These are phyloP conservation scores for Echites panduratus DNA, from an alignment of 257 asterid genomes.

Conservation along the genomic window DNA sequence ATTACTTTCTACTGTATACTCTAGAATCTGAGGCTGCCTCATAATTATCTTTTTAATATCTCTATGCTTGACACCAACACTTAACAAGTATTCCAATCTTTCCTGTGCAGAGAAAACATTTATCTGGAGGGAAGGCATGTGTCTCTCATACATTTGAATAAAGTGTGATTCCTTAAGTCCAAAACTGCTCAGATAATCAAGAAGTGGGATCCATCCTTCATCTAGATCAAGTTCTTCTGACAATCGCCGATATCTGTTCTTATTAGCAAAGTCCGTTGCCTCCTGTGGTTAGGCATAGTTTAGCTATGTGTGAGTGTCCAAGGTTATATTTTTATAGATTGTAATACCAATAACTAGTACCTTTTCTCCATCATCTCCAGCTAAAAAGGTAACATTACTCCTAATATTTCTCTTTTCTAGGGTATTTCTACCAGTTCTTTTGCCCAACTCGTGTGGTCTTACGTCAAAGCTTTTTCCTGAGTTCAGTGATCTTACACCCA, in stretches of 20 bases:
- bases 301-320: conserved; percentile 6
- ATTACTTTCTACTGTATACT: conserved; percentile 80
- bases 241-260: conserved; percentile 45
- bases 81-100: conserved; percentile 67
- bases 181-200: conserved; percentile 67
- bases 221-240: conserved; percentile 74
- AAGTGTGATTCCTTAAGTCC: conserved; percentile 82
- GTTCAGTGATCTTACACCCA: conserved; percentile 26
- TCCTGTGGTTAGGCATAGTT: conserved; percentile 38
- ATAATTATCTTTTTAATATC: conserved; percentile 72
- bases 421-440: conserved; percentile 25
- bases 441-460: conserved; percentile 24
- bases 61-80: conserved; percentile 73
- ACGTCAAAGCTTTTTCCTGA: conserved; percentile 26
- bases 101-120: conserved; percentile 73
- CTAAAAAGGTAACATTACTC: conserved; percentile 20
- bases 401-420: conserved; percentile 20
- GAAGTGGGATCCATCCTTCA: conserved; percentile 76
- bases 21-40: conserved; percentile 90
- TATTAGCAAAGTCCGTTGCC: conserved; percentile 26
- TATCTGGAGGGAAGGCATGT: conserved; percentile 89
- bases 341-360: conserved; percentile 24
- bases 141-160: conserved; percentile 88
- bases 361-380: conserved; percentile 29
- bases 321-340: conserved; percentile 15